Percentiles rank a stretch among this genome's conserved stretches.
Conservation (phyloP, 257 asterid genomes). For the Petunia axillaris region DNA sequence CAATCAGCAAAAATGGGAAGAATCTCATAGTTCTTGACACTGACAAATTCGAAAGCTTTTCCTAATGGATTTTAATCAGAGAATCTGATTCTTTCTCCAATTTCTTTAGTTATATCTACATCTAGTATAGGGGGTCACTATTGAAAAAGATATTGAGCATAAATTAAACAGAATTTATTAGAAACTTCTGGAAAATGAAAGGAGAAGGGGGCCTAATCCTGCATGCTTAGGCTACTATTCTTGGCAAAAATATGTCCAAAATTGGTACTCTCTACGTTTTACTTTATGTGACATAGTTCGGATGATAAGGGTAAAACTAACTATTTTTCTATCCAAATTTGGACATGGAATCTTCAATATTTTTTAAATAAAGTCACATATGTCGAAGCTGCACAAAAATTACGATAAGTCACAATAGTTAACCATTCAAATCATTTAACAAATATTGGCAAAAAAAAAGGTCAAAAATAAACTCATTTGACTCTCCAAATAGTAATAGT, state of each 20-base stretch:
- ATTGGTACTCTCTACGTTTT: not conserved
- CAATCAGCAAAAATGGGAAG: not conserved
- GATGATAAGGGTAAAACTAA: too few species aligned
- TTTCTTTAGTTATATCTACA: constrained; percentile 1
- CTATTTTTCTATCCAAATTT: too few species aligned
- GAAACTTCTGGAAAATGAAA: not conserved
- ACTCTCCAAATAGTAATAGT: constrained; percentile 37
- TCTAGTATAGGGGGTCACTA: not conserved
- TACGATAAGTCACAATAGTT: too few species aligned
- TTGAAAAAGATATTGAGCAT: not conserved
- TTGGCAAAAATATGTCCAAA: not conserved
- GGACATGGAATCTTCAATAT: too few species aligned
- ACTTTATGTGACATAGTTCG: too few species aligned
- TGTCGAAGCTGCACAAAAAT: too few species aligned
- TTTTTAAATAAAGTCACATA: too few species aligned
- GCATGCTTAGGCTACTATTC: not conserved
- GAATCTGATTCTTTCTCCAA: constrained; percentile 24
- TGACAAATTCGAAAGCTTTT: not conserved
- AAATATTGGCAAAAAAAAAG: not conserved
- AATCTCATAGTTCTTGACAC: constrained; percentile 19
- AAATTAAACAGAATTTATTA: not conserved
- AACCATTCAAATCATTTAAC: not conserved
- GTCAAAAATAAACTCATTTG: not conserved
- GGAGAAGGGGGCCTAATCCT: not conserved
- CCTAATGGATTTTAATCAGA: not conserved